A percentile compares a stretch with the other conserved stretches of the same genome.
Evolutionary conservation across 2,329 filamentous ascomycete genomes (phyloP).

Genomic region (Epichloe uncinata): DNA sequence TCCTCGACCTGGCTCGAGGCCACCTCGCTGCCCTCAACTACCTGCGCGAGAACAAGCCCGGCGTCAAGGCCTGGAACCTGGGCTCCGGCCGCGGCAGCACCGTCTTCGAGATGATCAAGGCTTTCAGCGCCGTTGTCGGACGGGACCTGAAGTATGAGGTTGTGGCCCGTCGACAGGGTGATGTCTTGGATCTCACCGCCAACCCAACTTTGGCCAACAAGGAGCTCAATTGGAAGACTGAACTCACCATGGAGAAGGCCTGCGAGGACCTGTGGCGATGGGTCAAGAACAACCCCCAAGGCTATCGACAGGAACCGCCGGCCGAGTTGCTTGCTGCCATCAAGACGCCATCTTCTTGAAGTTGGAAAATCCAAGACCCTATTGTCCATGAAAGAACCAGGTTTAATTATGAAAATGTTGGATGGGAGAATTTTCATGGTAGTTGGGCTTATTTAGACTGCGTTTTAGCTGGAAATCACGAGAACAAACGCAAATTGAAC

Average conservation of each 20-base stretch:
- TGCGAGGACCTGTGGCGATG: constrained; percentile 93
- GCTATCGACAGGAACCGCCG: constrained; percentile 86
- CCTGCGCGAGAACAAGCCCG: constrained; percentile 70
- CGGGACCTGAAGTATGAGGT: constrained; percentile 79
- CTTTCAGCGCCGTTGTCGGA: constrained; percentile 79
- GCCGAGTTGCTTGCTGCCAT: constrained; percentile 58
- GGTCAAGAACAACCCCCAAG: constrained; percentile 96
- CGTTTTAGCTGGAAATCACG: neutral
- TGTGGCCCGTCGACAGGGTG: constrained; percentile 66
- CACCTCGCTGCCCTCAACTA: constrained; percentile 85
- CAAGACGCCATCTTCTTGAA: constrained; percentile 25
- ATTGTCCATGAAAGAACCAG: neutral
- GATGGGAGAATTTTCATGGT: neutral
- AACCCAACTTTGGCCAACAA: constrained; percentile 77
- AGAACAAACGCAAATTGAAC: neutral
- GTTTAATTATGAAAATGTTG: neutral
- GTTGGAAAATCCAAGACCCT: constrained; percentile 1
- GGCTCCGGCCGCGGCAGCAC: constrained; percentile 91
- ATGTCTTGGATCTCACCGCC: constrained; percentile 89
- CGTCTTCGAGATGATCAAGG: constrained; percentile 94
- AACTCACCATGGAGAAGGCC: constrained; percentile 80
- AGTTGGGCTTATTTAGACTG: neutral
- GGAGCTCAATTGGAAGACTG: constrained; percentile 86
- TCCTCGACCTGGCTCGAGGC: constrained; percentile 75
- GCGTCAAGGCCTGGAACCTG: constrained; percentile 91